Evolutionary conservation across 2,329 filamentous ascomycete genomes (phyloP).

Genomic region (Aureobasidium sp.): DNA sequence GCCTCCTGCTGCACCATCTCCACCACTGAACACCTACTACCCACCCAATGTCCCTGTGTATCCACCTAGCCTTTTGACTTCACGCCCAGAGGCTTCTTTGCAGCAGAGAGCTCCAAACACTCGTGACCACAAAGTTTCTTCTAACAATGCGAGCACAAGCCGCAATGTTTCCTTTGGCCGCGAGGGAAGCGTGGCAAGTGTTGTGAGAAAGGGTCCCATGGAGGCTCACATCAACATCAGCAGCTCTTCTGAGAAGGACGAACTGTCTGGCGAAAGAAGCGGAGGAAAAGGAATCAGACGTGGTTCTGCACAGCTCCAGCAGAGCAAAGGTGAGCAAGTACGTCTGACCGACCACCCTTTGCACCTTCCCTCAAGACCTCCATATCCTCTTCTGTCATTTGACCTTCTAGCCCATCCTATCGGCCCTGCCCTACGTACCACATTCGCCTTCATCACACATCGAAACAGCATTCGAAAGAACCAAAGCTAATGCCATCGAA

Average conservation of each 20-base stretch:
- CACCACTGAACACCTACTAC: background rate
- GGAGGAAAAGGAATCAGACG: background rate
- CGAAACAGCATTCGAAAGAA: background rate
- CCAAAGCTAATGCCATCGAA: background rate
- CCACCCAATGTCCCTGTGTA: background rate
- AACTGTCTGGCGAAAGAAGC: background rate
- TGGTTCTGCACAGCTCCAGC: background rate
- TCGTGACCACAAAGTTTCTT: background rate
- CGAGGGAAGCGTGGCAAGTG: background rate
- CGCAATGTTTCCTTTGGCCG: background rate
- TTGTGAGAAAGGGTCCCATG: background rate
- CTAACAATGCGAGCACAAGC: background rate
- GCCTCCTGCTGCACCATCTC: background rate
- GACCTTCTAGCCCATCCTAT: too few relatives aligned
- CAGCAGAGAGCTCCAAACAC: background rate
- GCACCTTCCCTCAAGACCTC: too few relatives aligned
- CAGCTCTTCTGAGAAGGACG: background rate
- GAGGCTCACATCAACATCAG: too few relatives aligned
- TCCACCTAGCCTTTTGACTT: background rate
- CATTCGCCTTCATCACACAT: too few relatives aligned
- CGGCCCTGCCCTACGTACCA: too few relatives aligned
- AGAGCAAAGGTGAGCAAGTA: background rate
- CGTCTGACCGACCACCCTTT: background rate
- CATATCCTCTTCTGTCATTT: too few relatives aligned
- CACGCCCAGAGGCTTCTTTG: background rate